phyloP scores from a whole-genome alignment of 331 rosid genomes.

The Arachis monticola region DNA sequence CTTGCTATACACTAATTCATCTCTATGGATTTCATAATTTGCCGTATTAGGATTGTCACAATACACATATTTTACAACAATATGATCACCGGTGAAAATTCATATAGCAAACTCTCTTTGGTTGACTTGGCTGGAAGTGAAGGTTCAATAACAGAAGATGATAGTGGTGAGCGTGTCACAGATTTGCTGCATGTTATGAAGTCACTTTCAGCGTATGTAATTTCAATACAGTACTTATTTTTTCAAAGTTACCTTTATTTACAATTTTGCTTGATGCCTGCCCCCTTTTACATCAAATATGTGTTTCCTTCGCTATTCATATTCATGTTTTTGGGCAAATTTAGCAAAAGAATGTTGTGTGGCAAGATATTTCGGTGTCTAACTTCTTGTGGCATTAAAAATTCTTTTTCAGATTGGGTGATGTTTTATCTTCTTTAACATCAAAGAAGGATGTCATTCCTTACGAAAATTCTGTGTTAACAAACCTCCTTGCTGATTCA shows the following conservation, averaged over 20 bases:
- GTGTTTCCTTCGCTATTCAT: constrained; percentile 5
- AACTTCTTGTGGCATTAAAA: constrained; percentile 33
- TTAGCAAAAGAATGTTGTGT: constrained; percentile 13
- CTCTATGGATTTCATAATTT: constrained; percentile 43
- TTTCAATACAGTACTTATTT: constrained; percentile 28
- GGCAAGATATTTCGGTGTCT: constrained; percentile 5
- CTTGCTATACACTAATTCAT: constrained; percentile 42
- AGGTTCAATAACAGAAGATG: constrained; percentile 87
- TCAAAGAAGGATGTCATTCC: constrained; percentile 85
- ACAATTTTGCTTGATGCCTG: constrained; percentile 17
- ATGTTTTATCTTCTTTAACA: constrained; percentile 91
- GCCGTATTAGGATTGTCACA: constrained; percentile 72
- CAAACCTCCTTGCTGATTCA: constrained; percentile 79
- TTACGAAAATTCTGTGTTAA: constrained; percentile 81
- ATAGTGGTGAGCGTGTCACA: constrained; percentile 85
- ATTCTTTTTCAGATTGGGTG: constrained; percentile 78
- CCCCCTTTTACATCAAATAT: not conserved
- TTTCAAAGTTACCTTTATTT: constrained; percentile 27
- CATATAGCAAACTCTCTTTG: constrained; percentile 84
- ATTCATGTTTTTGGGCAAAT: constrained; percentile 34
- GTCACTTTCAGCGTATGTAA: constrained; percentile 95
- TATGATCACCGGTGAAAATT: constrained; percentile 75
- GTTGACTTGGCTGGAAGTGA: constrained; percentile 99
- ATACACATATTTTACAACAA: constrained; percentile 75
- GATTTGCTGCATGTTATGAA: constrained; percentile 98